Evolutionary conservation across 805 yeast species (phyloP).

Genomic region (Blastobotrys americana): DNA sequence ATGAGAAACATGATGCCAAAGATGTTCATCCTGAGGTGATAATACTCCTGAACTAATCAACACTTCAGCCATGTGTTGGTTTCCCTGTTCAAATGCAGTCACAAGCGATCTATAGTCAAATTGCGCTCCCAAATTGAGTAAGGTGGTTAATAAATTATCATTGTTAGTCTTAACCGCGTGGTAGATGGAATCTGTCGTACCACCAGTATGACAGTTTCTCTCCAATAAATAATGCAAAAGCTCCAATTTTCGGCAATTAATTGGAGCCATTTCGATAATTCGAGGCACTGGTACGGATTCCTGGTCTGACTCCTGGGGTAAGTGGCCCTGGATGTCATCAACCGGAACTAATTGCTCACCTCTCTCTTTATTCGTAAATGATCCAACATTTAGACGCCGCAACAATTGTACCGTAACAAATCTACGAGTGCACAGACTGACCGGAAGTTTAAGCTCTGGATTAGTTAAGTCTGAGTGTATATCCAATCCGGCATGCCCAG

Average conservation of each 20-base stretch:
- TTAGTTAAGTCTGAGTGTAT: conserved; percentile 9
- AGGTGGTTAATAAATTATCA: background rate
- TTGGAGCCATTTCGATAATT: conserved; percentile 47
- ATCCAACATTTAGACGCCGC: conserved; percentile 53
- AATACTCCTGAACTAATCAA: conserved; percentile 5
- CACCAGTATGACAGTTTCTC: conserved; percentile 14
- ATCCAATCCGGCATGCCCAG: conserved; percentile 7
- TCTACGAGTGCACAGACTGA: conserved; percentile 16
- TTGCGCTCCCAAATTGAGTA: conserved; percentile 5
- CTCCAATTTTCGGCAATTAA: conserved; percentile 25
- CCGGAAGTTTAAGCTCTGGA: conserved; percentile 17
- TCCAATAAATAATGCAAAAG: conserved; percentile 14
- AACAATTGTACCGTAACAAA: conserved; percentile 25
- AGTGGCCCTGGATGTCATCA: background rate
- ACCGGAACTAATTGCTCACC: conserved; percentile 65
- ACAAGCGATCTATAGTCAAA: conserved; percentile 6
- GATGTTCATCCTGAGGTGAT: background rate
- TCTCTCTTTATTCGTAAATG: too few species aligned
- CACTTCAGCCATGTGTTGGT: conserved; percentile 9
- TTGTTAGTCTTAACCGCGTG: conserved; percentile 3
- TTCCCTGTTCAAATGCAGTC: conserved; percentile 15
- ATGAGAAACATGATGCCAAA: conserved; percentile 7
- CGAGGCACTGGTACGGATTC: too few species aligned
- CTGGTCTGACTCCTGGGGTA: conserved; percentile 36
- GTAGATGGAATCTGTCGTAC: conserved; percentile 10